Base-by-base conservation (phyloP, 2,329 filamentous ascomycete species). In the Clonostachys rosea region DNA sequence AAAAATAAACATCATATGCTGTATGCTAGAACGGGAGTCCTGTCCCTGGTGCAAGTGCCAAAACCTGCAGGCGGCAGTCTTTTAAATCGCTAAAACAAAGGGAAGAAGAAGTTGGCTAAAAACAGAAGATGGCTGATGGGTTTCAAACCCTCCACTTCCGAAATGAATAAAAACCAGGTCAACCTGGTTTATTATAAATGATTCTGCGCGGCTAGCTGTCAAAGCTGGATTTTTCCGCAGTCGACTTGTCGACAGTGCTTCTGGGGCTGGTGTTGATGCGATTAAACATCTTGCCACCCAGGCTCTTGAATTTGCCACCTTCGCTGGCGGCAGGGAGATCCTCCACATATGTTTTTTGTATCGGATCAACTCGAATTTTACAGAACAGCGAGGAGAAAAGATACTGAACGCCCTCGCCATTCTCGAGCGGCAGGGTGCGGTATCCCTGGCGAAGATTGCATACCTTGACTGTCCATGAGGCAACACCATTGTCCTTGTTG, bases 351-450 rank as follows among this genome's bases (percentile, higher is more conserved):
- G 81, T 78, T 52, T 79, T 73, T 42, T 77, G 78, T 36, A 78
- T 69, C 13, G 75, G 71, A 37, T 79, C 74, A 33, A 81, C 87
- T 55, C 84, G 84, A 68, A 97, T 88, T 59, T 85, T 86, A 71
- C 91, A 96, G 66, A 97, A 96, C 14, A 99, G 75, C 11, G 91
- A 95, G 3, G 94, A 96, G 68, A 96, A 96, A 40, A 96, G 78
- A 63, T 95, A 97, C 57, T 91, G 89, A 57, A 96, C 91, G 50
- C 91, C 94, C 52, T 90, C 88, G 47, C 83, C 79, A 67, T 97
- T 91, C 64, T 90, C 87, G 14, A 99, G 76, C 11, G 92, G 94
- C 46, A 97, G 75, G 50, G 95, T 95, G 51, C 92, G 90, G 66
- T 94, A 97, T 30, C 94, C 94, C 66, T 94, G 85, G 62, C 92